Percentiles rank a stretch among this genome's conserved stretches.
Conservation (phyloP, 2,329 filamentous ascomycete species). For the Neonectria faginata region DNA sequence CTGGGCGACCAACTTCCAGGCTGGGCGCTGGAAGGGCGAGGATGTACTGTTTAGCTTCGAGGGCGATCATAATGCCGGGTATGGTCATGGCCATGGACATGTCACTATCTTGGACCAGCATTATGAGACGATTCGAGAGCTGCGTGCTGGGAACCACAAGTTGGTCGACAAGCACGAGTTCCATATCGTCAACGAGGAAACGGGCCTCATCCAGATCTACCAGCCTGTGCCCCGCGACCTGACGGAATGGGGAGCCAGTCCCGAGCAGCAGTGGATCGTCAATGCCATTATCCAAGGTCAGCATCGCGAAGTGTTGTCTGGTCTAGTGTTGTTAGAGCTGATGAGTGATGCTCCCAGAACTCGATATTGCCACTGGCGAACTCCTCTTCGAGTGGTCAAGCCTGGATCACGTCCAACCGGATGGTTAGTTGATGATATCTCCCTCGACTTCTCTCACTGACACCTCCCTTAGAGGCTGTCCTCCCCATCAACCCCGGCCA, state of each 20-base stretch:
- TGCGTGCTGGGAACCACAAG: conserved; percentile 63
- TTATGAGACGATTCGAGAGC: conserved; percentile 65
- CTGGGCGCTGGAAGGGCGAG: conserved; percentile 60
- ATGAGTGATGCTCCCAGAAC: conserved; percentile 49
- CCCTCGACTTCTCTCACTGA: background rate
- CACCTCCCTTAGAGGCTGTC: conserved; percentile 52
- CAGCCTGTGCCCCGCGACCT: conserved; percentile 61
- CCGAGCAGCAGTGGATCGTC: conserved; percentile 67
- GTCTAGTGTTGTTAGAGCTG: background rate
- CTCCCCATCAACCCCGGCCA: conserved; percentile 60
- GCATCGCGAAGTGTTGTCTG: conserved; percentile 24
- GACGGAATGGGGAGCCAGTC: conserved; percentile 57
- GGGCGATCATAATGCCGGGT: conserved; percentile 62
- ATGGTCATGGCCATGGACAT: conserved; percentile 67
- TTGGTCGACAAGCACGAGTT: conserved; percentile 68
- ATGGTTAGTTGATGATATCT: conserved; percentile 31
- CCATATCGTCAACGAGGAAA: conserved; percentile 63
- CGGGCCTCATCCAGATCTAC: conserved; percentile 65
- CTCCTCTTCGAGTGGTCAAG: conserved; percentile 62
- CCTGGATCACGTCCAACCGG: conserved; percentile 44
- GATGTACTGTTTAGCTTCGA: conserved; percentile 67
- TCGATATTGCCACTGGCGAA: conserved; percentile 62
- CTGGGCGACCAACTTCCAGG: conserved; percentile 67
- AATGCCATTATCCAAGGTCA: conserved; percentile 65
- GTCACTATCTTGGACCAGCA: conserved; percentile 64